Evolutionary conservation across 495 filamentous ascomycete species (phyloP), one percentile per base, ranked within the genome.

Genomic region (Podospora comata): DNA sequence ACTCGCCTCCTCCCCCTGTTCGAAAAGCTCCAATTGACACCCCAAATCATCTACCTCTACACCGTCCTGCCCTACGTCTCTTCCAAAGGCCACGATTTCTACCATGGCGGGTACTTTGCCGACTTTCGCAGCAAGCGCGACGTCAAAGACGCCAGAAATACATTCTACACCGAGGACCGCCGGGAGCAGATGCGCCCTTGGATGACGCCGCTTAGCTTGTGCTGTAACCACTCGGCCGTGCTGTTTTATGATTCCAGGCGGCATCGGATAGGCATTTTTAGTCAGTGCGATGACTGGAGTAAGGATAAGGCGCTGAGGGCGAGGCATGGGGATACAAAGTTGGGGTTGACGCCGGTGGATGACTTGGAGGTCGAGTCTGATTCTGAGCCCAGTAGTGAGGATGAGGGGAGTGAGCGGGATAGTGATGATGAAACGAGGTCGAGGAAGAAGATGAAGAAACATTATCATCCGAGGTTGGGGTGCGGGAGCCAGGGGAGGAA

Each of bases 11-110:
- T 70, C 7, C 65, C 69, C 20, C 18, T 70, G 15, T 75, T 68
- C 28, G 15, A 20, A 6, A 44, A 55, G 2, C 34, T 64, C 28
- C 34, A 57, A 61, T 32, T 74, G 2, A 65, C 72, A 60, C 60
- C 67, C 13, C 20, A 61, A 57, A 64, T 75, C 63, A 68, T 70
- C 54, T 74, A 75, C 65, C 70, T 75, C 5, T 75, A 72, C 67
- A 58, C 59, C 62, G 70, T 72, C 53, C 26, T 75, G 1, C 74
- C 72, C 11, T 74, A 74, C 34, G 26, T 74, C 44, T 48, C 70
- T 27, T 48, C 39, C 39, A 11, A 48, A 11, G 6, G 1, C 26
- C 9, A 5, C 4, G 54, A 19, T 9, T 27, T 69, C 28, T 67
- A 67, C 39, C 15, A 55, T 18, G 48, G 61, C 26, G 32, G 64